Conservation (phyloP, 257 asterid species). For the Lithospermum erythrorhizon region DNA sequence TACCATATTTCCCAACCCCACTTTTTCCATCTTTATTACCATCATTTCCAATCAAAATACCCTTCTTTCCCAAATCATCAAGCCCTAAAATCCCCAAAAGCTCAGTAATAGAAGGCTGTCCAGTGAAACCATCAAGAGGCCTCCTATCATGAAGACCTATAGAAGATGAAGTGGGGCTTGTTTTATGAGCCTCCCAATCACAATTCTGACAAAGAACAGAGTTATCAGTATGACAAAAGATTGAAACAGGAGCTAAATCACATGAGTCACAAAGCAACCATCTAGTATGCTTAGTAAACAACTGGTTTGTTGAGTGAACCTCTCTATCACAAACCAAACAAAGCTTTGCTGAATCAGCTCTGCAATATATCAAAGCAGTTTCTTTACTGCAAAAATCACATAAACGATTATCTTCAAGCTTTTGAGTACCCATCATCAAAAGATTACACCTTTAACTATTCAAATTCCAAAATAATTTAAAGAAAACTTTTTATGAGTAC, state of each 20-base stretch:
- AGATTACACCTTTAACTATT: neutral
- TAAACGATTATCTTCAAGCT: constrained; percentile 14
- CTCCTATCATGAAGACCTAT: constrained; percentile 56
- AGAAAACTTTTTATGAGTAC: neutral
- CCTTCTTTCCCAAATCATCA: constrained; percentile 58
- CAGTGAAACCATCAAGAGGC: constrained; percentile 71
- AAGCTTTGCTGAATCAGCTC: constrained; percentile 89
- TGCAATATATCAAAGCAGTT: constrained; percentile 65
- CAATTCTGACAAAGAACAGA: constrained; percentile 80
- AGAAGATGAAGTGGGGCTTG: neutral
- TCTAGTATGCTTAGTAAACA: constrained; percentile 70
- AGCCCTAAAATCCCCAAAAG: constrained; percentile 53
- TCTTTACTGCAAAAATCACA: constrained; percentile 77
- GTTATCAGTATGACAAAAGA: constrained; percentile 56
- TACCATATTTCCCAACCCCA: neutral
- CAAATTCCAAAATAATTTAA: too few relatives aligned
- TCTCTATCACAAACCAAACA: constrained; percentile 72
- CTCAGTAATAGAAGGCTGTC: constrained; percentile 62
- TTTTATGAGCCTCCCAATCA: constrained; percentile 73
- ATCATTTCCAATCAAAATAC: constrained; percentile 11
- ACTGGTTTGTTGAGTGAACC: constrained; percentile 82
- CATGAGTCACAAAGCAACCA: constrained; percentile 77
- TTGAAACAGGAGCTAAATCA: constrained; percentile 56
- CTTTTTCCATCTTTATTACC: neutral
- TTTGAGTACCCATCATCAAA: neutral